Conservation (phyloP, 1,139 yeast genomes). For the Pneumocystis oryctolagi region DNA sequence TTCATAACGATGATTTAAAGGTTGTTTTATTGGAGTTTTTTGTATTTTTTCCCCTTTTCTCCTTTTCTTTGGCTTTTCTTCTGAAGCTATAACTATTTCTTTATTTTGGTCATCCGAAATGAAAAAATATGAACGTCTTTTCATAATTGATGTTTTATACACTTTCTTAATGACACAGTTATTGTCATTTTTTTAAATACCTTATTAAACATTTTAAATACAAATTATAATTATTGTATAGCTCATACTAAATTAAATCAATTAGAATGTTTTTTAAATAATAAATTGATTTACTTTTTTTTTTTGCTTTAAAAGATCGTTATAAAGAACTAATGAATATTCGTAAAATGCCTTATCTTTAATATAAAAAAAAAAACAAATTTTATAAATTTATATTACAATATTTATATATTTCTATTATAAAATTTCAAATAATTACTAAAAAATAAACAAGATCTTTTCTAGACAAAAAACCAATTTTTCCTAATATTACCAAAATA, state of each 20-base stretch:
- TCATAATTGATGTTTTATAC: neutral
- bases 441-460: neutral
- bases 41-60: neutral
- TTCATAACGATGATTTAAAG: neutral
- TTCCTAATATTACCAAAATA: neutral
- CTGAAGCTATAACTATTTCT: neutral
- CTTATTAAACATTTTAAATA: neutral
- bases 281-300: neutral
- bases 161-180: neutral
- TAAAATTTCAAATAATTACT: neutral
- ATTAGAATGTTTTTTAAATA: too few species aligned
- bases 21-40: neutral
- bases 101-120: neutral
- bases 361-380: too few species aligned
- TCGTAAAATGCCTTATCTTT: too few species aligned
- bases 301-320: too few species aligned
- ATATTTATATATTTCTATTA: neutral
- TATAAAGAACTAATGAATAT: too few species aligned
- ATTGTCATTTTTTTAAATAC: neutral
- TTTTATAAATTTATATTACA: neutral
- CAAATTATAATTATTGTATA: neutral
- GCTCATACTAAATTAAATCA: neutral
- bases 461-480: neutral
- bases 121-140: neutral
- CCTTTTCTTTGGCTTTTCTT: neutral